Evolutionary conservation across 306 rosid genomes (phyloP).

Genomic region (Notholithocarpus densiflorus): DNA sequence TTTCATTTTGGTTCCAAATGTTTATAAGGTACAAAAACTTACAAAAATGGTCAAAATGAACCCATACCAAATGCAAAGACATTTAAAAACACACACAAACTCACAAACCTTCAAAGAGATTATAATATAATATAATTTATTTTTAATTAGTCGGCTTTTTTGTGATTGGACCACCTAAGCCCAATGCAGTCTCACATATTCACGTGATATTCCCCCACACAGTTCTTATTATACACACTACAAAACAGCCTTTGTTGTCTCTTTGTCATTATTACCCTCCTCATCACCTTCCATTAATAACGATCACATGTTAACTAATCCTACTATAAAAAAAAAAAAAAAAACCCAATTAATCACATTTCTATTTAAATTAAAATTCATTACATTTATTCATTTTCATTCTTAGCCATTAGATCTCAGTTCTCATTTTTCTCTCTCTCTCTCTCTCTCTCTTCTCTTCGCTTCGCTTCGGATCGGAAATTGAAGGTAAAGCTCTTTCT

Average conservation of each 20-base stretch:
- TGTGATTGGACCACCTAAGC: no score
- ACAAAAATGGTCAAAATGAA: no score
- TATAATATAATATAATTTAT: no score
- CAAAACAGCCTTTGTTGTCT: constrained; percentile 14
- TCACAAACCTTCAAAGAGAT: no score
- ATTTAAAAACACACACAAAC: no score
- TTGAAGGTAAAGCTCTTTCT: constrained; percentile 25
- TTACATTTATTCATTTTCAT: neutral
- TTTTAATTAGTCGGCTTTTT: no score
- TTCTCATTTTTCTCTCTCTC: constrained; percentile 27
- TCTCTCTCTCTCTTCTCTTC: constrained; percentile 19
- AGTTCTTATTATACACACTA: neutral
- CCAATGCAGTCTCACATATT: no score
- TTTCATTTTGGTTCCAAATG: no score
- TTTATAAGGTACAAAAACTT: no score
- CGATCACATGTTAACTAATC: no score
- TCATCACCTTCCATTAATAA: neutral
- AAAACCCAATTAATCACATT: neutral
- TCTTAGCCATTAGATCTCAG: constrained; percentile 37
- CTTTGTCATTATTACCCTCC: constrained; percentile 10
- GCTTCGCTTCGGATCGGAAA: constrained; percentile 52
- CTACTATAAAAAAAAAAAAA: no score
- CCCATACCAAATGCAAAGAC: no score
- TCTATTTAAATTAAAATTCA: neutral
- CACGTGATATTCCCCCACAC: neutral